A percentile compares a stretch with the other conserved stretches of the same genome.
Conservation (phyloP, 225 moss, liverwort and hornwort species). For the Asterella californica region DNA sequence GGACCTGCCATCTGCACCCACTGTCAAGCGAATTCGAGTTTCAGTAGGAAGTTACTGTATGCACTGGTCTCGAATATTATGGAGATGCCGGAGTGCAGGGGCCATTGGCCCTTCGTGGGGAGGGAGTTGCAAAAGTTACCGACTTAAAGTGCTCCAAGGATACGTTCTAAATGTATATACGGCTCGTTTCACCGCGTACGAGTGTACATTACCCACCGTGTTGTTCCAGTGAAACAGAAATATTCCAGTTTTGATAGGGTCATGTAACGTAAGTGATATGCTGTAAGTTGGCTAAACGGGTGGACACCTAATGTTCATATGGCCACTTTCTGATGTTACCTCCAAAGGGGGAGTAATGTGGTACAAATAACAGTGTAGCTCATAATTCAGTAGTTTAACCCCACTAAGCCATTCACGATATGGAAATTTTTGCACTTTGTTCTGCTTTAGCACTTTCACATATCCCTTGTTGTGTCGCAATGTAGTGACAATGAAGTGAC, state of each 20-base stretch:
- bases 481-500: too few relatives aligned
- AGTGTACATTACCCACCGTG: neutral
- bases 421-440: neutral
- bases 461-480: too few relatives aligned
- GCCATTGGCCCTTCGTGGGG: too few relatives aligned
- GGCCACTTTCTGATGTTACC: neutral
- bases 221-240: neutral
- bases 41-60: neutral
- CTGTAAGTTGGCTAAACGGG: neutral
- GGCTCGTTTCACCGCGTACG: neutral
- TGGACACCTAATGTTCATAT: neutral
- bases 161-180: neutral
- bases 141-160: neutral
- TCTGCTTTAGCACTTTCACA: neutral
- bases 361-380: neutral
- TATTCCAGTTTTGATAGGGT: conserved; percentile 1
- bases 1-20: neutral
- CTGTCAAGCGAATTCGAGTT: neutral
- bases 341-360: neutral
- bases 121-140: neutral
- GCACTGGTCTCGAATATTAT: neutral
- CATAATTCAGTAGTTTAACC: neutral
- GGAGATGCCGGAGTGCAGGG: neutral
- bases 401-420: neutral
- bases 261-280: conserved; percentile 3